phyloP scores from a whole-genome alignment of 164 flowering plant species.

The Chimonanthus salicifolius region DNA sequence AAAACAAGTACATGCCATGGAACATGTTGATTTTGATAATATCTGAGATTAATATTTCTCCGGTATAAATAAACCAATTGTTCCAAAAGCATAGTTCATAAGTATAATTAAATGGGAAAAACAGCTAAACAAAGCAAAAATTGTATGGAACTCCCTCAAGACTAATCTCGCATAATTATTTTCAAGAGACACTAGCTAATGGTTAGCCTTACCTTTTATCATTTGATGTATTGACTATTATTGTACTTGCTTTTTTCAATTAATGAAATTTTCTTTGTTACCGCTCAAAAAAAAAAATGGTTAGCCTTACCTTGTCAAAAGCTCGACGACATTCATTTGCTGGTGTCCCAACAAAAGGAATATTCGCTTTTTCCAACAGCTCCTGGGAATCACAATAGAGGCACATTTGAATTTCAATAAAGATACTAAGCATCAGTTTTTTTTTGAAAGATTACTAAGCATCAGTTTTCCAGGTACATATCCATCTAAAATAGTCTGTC shows the following conservation, averaged over 20 bases:
- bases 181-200: neutral
- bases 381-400: constrained; percentile 38
- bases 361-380: constrained; percentile 56
- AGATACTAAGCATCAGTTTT: neutral
- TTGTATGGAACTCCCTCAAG: neutral
- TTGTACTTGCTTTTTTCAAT: too few species aligned
- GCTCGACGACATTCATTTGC: constrained; percentile 68
- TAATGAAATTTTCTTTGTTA: too few species aligned
- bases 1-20: neutral
- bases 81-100: neutral
- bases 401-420: neutral
- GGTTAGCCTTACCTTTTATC: neutral
- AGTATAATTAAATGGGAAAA: neutral
- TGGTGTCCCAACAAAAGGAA: constrained; percentile 87
- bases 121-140: neutral
- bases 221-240: too few species aligned
- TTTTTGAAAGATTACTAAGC: too few species aligned
- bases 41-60: too few species aligned
- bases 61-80: neutral
- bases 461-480: neutral
- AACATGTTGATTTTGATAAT: neutral
- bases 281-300: neutral
- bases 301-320: constrained; percentile 70
- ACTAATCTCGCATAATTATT: neutral
- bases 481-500: neutral